These are phyloP conservation scores for Diatrype stigma DNA, from an alignment of 2,329 filamentous ascomycete genomes.

Conservation along the genomic window DNA sequence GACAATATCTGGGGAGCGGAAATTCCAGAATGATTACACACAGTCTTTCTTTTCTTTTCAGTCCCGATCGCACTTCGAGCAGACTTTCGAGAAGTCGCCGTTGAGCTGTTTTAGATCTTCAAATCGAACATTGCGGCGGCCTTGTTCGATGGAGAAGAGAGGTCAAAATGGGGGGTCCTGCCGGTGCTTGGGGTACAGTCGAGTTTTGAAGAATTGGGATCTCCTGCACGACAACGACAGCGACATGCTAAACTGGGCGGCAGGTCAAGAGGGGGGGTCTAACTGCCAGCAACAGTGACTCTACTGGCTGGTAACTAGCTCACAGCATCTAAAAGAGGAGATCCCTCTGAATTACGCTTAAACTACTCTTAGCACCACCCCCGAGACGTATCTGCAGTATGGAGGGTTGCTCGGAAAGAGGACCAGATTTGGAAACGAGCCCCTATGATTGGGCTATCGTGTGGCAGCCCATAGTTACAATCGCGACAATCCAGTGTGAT, in stretches of 20 bases:
- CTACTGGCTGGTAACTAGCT: neutral
- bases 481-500: neutral
- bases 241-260: conserved; percentile 2
- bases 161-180: conserved; percentile 31
- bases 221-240: conserved; percentile 1
- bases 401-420: neutral
- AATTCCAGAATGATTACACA: conserved; percentile 5
- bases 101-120: conserved; percentile 48
- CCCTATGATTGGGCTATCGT: neutral
- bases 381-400: neutral
- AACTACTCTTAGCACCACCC: neutral
- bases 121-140: conserved; percentile 51
- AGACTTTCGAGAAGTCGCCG: conserved; percentile 49
- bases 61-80: conserved; percentile 34
- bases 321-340: neutral
- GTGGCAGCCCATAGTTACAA: no score
- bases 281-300: neutral
- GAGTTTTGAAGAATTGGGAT: conserved; percentile 28
- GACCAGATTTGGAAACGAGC: neutral
- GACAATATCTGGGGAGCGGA: conserved; percentile 6
- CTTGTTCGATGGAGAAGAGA: conserved; percentile 44
- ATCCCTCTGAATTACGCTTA: neutral
- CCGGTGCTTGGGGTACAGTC: conserved; percentile 26
- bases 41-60: conserved; percentile 9
- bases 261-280: conserved; percentile 1